Evolutionary conservation across 1,139 yeast genomes (phyloP), one percentile per base, ranked within the genome.

Genomic region (Yamadazyma epiphylla): DNA sequence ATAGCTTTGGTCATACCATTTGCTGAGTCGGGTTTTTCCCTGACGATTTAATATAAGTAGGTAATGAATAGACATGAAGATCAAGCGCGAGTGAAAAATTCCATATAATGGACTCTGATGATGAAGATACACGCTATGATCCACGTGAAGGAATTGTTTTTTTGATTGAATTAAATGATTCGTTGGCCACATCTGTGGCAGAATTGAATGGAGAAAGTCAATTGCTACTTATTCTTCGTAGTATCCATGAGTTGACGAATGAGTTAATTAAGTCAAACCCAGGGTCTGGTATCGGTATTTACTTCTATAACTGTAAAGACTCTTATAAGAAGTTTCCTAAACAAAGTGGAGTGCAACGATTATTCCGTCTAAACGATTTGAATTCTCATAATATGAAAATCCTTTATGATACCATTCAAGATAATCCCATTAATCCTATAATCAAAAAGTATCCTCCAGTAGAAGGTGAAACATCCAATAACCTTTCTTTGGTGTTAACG

Each of bases 1-100:
- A 36, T 51, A 53, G 28, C 49, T 43, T 32, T 55, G 55, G 45
- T 71, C 51, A 51, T 59, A 91, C 94, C 95, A 89, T 53, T 87
- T 83, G 13, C 87, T 81, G 15, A 91, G 63, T 36, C 98, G 73
- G 22, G 91, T 77, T 46, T 86, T 85, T n/a, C 98, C 97, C 58
- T 88, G 96, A 39, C 95, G 73, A 53, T 89, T 91, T 51, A 89
- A 79, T 29, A 91, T 82, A 27, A 89, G 58, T 28, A 89, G 67
- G 56, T 78, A 89, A 45, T 86, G 89, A 22, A 86, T 71, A 11
- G 85, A 72, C 95, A 86, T 85, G 21, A 9, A 14, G n/a, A 15
- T 7, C 9, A 17, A 17, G 7, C 20, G 20, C 20, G 20, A 17
- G 20, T 7, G 7, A 10, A 17, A 10, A 10, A 10, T 17, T 17